Conservation (phyloP, 192 early-diverging fungal species). For the Obelidium mucronatum region DNA sequence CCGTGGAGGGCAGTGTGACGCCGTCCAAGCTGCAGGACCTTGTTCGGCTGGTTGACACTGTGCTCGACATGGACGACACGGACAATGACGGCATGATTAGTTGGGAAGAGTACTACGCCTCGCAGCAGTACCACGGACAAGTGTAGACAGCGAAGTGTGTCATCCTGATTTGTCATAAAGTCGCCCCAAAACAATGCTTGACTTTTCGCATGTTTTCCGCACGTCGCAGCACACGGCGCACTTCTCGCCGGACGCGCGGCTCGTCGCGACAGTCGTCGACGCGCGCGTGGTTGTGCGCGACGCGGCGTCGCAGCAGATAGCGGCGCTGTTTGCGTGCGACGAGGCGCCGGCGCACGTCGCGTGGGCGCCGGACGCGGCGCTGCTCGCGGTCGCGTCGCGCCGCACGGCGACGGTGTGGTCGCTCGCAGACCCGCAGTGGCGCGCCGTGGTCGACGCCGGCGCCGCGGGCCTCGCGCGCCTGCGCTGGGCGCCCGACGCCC, state of each 20-base stretch:
- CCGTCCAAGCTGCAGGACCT: slow-evolving; percentile 47
- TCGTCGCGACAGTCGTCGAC: slow-evolving; percentile 74
- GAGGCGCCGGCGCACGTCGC: slow-evolving; percentile 60
- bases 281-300: slow-evolving; percentile 76
- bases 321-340: slow-evolving; percentile 60
- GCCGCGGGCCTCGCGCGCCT: slow-evolving; percentile 52
- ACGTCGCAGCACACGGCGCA: background rate
- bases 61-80: slow-evolving; percentile 76
- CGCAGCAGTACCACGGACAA: slow-evolving; percentile 4
- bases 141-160: too few species aligned
- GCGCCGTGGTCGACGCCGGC: slow-evolving; percentile 59
- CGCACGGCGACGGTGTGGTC: background rate
- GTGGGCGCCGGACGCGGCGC: slow-evolving; percentile 74
- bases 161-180: too few species aligned
- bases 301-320: slow-evolving; percentile 65
- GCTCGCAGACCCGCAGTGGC: slow-evolving; percentile 56
- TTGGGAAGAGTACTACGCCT: slow-evolving; percentile 58
- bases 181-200: slow-evolving; percentile 3
- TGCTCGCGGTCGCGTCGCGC: slow-evolving; percentile 59
- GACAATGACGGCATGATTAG: slow-evolving; percentile 69
- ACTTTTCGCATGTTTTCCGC: slow-evolving; percentile 26
- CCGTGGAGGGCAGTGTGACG: background rate
- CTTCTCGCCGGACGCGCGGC: slow-evolving; percentile 41
- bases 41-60: slow-evolving; percentile 74
- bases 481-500: slow-evolving; percentile 59